Base-by-base conservation (phyloP, 2,329 filamentous ascomycete genomes). In the Volutella citrinella region DNA sequence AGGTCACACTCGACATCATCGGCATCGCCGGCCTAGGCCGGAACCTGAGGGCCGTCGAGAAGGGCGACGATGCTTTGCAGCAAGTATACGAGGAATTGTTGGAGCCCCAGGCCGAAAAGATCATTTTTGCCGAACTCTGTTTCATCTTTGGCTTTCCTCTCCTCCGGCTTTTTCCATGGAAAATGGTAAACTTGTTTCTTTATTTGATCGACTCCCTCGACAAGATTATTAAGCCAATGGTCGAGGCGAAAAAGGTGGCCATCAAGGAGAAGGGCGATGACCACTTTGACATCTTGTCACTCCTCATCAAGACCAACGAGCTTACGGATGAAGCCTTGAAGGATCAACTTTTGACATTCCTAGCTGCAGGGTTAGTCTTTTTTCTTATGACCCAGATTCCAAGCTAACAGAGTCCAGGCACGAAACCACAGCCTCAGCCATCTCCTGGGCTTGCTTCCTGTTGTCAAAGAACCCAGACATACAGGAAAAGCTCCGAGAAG, bases 1-100 rank as follows among this genome's bases (percentile, higher is more conserved):
- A 72, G 19, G 69, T 70, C 2, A 76, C 76, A 0, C 59, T 82
- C 1, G 76, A 81, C 38, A 79, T 81, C 16, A 78, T 82, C 40
- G 77, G 76, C 0, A 55, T 73, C 8, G 74, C 77, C 1, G 76
- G 75, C 10, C 66, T 80, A 48, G 74, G 73, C 8, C 68, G 68
- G 10, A 69, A 76, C 23, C 74, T 81, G 40, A 61, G 69, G 22
- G 64, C 67, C 3, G 45, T 66, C 5, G 49, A 61, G 40, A 61
- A 55, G 26, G 42, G 47, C 4, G 38, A 53, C 7, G 60, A 64
- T n/a, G 61, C 74, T 3, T 54, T 67, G 2, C 57, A 72, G 16
- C 61, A 70, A 1, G 53, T 64, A 9, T 77, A 64, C 35, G 55
- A 60, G 26, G 58, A 67, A 10, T 59, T 80, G 8, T 65, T 69